Base-by-base conservation (phyloP, 2,329 filamentous ascomycete species). In the Monilinia polystroma region DNA sequence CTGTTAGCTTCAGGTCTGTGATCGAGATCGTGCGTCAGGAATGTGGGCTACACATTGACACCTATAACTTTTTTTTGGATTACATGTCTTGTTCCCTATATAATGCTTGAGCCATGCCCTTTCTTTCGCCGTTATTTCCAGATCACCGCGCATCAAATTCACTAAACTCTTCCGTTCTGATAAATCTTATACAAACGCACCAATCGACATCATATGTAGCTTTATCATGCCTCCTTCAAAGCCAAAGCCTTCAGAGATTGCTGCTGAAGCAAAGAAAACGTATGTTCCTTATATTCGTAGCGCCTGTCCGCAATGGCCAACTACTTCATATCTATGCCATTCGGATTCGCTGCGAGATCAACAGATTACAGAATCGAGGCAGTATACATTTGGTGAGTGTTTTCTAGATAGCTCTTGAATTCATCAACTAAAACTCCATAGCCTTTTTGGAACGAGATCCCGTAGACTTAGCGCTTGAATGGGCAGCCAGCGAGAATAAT, bases 191-290 rank as follows among this genome's bases (percentile, higher is more conserved):
- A 60, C 35, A 38, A 23, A 51, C 45, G 18, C n/a, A 51, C n/a
- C n/a, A 1, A 26, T 51, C n/a, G 6, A 14, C 4, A 12, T 51
- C 10, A 14, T 26, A 14, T 14, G 54, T 12, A 47, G 14, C 14
- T 35, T 49, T 38, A 54, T 38, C n/a, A 88, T 88, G 86, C 83
- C 85, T 64, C 81, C 82, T 59, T 80, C 83, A 65, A 87, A 83
- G 77, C 83, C 83, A 56, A 89, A 87, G 77, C 84, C 87, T 16
- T 86, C 88, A 52, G 89, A 92, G 70, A 85, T 92, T 64, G 90
- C 90, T 65, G 84, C 86, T 35, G 89, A 91, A 75, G 89, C 88
- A n/a, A 91, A 91, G 77, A 84, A 82, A 72, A 83, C 83, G 67
- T 90, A 88, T 75, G 88, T 91, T 70, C 89, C 89, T 20, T 80